Percentiles rank a stretch among this genome's conserved stretches.
These are phyloP conservation scores for Venturia oleaginea DNA, from an alignment of 2,329 filamentous ascomycete species.

Conservation along the genomic window DNA sequence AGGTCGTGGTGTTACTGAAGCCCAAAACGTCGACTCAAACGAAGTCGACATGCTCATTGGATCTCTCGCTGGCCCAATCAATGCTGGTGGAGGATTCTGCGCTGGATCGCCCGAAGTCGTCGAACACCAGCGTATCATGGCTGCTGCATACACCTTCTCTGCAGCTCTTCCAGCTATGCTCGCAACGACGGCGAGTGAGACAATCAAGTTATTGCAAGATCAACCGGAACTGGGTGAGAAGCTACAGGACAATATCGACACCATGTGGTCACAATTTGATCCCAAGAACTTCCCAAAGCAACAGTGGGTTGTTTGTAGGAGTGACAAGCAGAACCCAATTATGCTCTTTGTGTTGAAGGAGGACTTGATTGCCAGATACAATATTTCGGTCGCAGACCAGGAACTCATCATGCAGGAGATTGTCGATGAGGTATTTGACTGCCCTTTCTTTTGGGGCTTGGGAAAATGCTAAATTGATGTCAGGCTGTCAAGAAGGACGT, in stretches of 20 bases:
- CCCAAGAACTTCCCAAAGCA: conserved; percentile 87
- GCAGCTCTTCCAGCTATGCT: conserved; percentile 69
- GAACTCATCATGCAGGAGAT: conserved; percentile 79
- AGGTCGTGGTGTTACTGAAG: conserved; percentile 86
- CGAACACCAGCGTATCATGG: conserved; percentile 89
- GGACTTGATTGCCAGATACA: conserved; percentile 65
- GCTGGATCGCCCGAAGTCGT: conserved; percentile 86
- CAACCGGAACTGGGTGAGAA: conserved; percentile 72
- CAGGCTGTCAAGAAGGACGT: conserved; percentile 81
- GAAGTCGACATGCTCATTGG: conserved; percentile 97
- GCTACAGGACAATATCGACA: conserved; percentile 76
- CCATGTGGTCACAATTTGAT: conserved; percentile 79
- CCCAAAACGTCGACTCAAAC: conserved; percentile 87
- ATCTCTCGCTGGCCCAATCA: conserved; percentile 79
- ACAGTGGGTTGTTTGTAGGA: conserved; percentile 83
- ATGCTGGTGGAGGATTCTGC: conserved; percentile 92
- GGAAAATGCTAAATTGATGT: conserved; percentile 16
- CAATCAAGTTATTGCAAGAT: conserved; percentile 74
- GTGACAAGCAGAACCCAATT: conserved; percentile 74
- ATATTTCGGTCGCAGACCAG: conserved; percentile 64
- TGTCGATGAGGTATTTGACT: conserved; percentile 76
- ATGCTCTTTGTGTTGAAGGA: conserved; percentile 76
- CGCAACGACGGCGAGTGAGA: conserved; percentile 92
- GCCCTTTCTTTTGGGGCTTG: conserved; percentile 14
- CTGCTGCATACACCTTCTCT: conserved; percentile 89